These are phyloP conservation scores for Ophiosphaerella narmari DNA, from an alignment of 2,329 filamentous ascomycete species.

Conservation along the genomic window DNA sequence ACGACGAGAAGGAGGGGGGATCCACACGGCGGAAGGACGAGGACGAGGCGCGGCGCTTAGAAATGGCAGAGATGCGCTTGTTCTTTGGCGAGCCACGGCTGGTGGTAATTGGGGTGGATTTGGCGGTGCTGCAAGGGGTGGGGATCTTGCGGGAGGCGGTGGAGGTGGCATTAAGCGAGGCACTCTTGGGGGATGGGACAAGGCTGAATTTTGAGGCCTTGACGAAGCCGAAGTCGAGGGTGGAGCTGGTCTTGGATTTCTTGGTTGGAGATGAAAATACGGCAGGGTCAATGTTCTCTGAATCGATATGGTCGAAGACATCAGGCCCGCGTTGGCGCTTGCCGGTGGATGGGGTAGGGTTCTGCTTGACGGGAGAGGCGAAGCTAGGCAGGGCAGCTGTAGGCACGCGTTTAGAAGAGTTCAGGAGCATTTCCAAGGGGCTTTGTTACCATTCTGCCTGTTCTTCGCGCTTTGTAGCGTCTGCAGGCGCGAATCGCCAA, in stretches of 20 bases:
- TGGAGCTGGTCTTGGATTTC: constrained; percentile 53
- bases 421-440: neutral
- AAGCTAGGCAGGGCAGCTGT: constrained; percentile 40
- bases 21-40: constrained; percentile 72
- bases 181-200: constrained; percentile 33
- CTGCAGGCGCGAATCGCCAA: constrained; percentile 72
- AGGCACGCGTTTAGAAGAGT: constrained; percentile 24
- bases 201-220: constrained; percentile 51
- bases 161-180: constrained; percentile 33
- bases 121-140: constrained; percentile 49
- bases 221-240: constrained; percentile 39
- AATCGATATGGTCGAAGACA: constrained; percentile 55
- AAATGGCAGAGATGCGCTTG: constrained; percentile 71
- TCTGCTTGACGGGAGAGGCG: constrained; percentile 40
- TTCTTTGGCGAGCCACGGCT: constrained; percentile 76
- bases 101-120: constrained; percentile 50
- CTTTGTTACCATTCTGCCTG: constrained; percentile 64
- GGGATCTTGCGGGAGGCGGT: constrained; percentile 45
- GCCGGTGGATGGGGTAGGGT: constrained; percentile 34
- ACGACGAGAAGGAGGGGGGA: constrained; percentile 64
- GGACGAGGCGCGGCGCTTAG: constrained; percentile 65
- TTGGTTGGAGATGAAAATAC: constrained; percentile 58
- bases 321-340: constrained; percentile 54
- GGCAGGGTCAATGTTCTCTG: constrained; percentile 64
- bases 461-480: constrained; percentile 77